Evolutionary conservation across 345 rosid genomes (phyloP).

Genomic region (Erysimum cheiranthoides): DNA sequence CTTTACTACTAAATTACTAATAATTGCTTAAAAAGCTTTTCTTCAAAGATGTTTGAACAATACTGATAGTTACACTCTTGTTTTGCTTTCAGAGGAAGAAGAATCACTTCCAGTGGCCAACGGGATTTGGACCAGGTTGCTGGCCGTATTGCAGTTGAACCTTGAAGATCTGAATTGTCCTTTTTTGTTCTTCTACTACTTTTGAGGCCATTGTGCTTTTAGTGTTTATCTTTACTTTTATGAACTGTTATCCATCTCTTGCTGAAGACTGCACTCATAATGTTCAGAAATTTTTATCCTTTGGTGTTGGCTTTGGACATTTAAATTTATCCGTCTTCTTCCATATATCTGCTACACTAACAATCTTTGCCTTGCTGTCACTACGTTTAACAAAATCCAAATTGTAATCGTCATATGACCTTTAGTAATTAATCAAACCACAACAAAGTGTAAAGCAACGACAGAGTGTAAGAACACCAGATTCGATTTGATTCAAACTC

Average conservation of each 20-base stretch:
- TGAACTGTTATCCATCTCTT: conserved; percentile 16
- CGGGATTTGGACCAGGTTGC: conserved; percentile 96
- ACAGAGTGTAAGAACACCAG: too few relatives aligned
- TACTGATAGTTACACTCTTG: conserved; percentile 7
- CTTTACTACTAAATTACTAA: too few relatives aligned
- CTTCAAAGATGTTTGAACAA: neutral
- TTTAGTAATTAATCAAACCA: too few relatives aligned
- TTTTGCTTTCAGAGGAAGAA: conserved; percentile 65
- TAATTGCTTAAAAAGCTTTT: neutral
- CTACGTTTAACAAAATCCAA: too few relatives aligned
- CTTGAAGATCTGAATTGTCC: conserved; percentile 42
- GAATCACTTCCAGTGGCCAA: conserved; percentile 82
- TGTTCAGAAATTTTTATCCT: conserved; percentile 24
- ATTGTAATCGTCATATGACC: too few relatives aligned
- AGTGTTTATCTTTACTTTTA: conserved; percentile 24
- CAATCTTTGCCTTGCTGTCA: too few relatives aligned
- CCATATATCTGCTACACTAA: too few relatives aligned
- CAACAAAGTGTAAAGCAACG: too few relatives aligned
- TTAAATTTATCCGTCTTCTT: neutral
- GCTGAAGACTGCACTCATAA: conserved; percentile 26
- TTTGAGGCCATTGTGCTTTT: conserved; percentile 29
- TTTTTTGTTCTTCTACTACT: conserved; percentile 33
- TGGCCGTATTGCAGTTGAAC: conserved; percentile 65
- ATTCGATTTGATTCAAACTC: too few relatives aligned
- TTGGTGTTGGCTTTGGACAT: neutral